Base-by-base conservation (phyloP, 331 rosid species). In the Acacia pycnantha region DNA sequence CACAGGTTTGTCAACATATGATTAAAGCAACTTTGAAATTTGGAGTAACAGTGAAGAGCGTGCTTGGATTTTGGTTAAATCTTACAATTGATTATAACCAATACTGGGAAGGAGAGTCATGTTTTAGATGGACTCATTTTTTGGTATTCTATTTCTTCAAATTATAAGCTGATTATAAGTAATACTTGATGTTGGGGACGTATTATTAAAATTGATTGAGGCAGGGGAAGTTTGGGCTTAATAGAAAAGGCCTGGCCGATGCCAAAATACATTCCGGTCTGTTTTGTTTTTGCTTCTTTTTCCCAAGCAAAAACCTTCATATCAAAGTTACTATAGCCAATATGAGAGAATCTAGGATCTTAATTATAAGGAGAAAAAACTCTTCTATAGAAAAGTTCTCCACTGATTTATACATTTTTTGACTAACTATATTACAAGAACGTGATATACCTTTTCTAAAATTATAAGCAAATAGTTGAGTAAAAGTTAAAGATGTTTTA, bases 1-100 rank as follows among this genome's bases (percentile, higher is more conserved):
- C 90, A 22, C 98, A 95, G 97, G 98, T 95, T 74, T 79, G 85
- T 66, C 65, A 73, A 64, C 76, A n/a, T 31, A 59, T 48, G 72
- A 72, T 79, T 83, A 33, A 56, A 67, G 72, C 64, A 22, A 74
- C 76, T 73, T 51, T 47, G 31, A 58, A 83, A 53, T 40, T 70
- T 79, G 72, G 54, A 46, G 43, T 26, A 56, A 21, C 64, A 8
- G 31, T 47, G 13, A 68, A 46, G 56, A 53, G 68, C 50, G 18
- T 66, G 67, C 35, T 76, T 83, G 27, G 4, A 46, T 79, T 50
- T 54, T 18, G 29, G 47, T 70, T 44, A 82, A 53, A 70, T 76
- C 35, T 44, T 35, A 0, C 24, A 51, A n/a, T 13, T n/a, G 27
- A 56, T 56, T 56, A 56, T 56, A 22, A 22, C 31, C 64, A 2